Evolutionary conservation across 768 basidiomycete species (phyloP), one percentile per base, ranked within the genome.

Genomic region (Xerocomus brunneocitrinus): DNA sequence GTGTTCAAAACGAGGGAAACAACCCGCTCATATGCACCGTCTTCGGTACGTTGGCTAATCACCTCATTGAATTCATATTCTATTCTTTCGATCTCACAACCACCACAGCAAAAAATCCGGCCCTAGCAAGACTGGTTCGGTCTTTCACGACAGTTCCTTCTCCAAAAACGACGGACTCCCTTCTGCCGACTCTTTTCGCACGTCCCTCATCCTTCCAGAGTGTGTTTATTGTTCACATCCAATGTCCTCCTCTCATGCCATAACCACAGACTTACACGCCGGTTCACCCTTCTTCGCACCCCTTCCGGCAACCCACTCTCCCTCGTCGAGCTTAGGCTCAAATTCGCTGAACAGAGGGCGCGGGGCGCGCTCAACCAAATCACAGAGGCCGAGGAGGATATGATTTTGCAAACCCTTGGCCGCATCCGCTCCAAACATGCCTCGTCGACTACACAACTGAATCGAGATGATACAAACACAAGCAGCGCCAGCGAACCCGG

Each of bases 201-300:
- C 91, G 30, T 91, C 89, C 55, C 79, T 87, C 65, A 91, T 93
- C 62, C 72, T 93, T 46, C 89, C 89, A 67, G 88, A 87, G 91
- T 93, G 71, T 74, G 87, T 76, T 39, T 56, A 47, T 54, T 46
- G 4, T 54, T 56, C 30, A 24, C 12, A 44, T 41, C 40, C 16
- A 54, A 49, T 50, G 28, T 1, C 34, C 22, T 41, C 32, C 55
- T 53, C 56, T 63, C 59, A 51, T 54, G 49, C 34, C 41, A 35
- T 58, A 36, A 67, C 47, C 60, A 60, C 68, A 93, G 91, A 65
- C 82, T 93, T 55, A 80, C 87, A 45, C 86, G 87, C 48, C 85
- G 88, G 25, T 93, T 92, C 71, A 87, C 89, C 27, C 75, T 93
- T 46, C 79, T 93, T 42, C 84, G 86, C 53, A 79, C 82, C 41